Base-by-base conservation (phyloP, 129 eudicot species). In the Dittrichia graveolens region DNA sequence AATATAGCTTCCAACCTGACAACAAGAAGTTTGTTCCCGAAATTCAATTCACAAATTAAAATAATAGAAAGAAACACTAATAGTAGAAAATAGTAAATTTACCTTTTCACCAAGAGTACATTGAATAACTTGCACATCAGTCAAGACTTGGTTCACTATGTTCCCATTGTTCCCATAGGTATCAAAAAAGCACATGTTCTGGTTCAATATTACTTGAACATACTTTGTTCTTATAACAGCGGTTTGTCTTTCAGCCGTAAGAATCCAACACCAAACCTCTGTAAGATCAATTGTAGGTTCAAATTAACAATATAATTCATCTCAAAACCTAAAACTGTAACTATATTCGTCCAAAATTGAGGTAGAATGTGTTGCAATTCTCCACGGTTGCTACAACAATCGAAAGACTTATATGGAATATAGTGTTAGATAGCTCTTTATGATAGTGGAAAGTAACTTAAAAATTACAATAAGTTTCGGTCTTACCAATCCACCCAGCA, bases 201-300 rank as follows among this genome's bases (percentile, higher is more conserved):
- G 92, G 62, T 74, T 84, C 16, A 87, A 75, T 81, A 87, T 69
- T 41, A 81, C 86, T 67, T 76, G 66, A 41, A 87, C 89, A 34
- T 87, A 87, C 44, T 81, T 84, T 2, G 79, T 81, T 75, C 92
- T 84, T 40, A 84, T 80, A 5, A 81, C 79, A 40, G 92, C 85
- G 45, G 89, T 78, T 78, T 87, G 92, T 74, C 92, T 68, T 70
- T 87, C 92, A 3, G 87, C 92, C 24, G 87, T 79, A 65, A 84
- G 83, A 58, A 71, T 84, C 92, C 92, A 87, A 76, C 89, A 87
- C 62, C 83, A 81, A 64, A 87, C 85, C 85, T 87, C 89, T 87
- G 63, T 70, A 65, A 62, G 49, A 69, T 47, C 13, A 48, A 70
- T 24, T 16, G 19, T 3, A 66, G 42, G 34, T 54, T 76, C 55